phyloP scores from a whole-genome alignment of 202 grass and related monocot species.

The Digitaria exilis region DNA sequence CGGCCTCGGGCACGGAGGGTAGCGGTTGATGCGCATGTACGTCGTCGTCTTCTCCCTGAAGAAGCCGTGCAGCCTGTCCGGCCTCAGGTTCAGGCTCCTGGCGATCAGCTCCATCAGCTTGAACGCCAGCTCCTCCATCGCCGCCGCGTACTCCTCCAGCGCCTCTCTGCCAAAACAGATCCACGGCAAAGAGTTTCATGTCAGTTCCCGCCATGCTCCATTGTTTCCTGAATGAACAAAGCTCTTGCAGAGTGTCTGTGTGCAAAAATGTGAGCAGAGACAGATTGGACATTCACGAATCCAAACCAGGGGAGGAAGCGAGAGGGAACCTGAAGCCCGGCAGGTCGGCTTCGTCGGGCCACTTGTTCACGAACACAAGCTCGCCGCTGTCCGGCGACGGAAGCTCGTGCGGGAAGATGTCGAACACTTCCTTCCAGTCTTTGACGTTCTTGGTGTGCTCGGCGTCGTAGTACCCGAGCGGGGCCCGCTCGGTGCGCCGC shows the following conservation, averaged over 20 bases:
- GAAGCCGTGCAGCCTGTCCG: constrained; percentile 52
- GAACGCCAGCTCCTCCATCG: constrained; percentile 48
- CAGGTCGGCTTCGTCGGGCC: constrained; percentile 51
- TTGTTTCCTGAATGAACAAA: no score
- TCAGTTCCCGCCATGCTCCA: neutral
- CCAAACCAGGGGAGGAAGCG: no score
- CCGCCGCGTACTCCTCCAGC: constrained; percentile 44
- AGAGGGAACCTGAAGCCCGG: constrained; percentile 47
- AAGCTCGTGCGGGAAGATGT: constrained; percentile 50
- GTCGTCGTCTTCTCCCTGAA: constrained; percentile 49
- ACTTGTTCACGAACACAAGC: constrained; percentile 65
- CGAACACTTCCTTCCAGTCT: constrained; percentile 97
- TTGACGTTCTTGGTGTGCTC: constrained; percentile 92
- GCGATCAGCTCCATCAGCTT: constrained; percentile 71
- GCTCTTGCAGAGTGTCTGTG: no score
- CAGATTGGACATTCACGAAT: no score
- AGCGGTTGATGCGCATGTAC: constrained; percentile 67
- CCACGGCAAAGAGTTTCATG: neutral
- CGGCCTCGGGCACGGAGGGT: constrained; percentile 70
- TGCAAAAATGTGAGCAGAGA: neutral
- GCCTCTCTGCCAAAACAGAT: constrained; percentile 41
- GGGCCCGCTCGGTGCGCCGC: constrained; percentile 56
- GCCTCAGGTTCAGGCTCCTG: constrained; percentile 49
- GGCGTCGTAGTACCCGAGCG: constrained; percentile 71
- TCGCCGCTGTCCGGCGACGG: neutral